A percentile compares a stretch with the other conserved stretches of the same genome.
Conservation (phyloP, 345 rosid species). For the Bruguiera parviflora region DNA sequence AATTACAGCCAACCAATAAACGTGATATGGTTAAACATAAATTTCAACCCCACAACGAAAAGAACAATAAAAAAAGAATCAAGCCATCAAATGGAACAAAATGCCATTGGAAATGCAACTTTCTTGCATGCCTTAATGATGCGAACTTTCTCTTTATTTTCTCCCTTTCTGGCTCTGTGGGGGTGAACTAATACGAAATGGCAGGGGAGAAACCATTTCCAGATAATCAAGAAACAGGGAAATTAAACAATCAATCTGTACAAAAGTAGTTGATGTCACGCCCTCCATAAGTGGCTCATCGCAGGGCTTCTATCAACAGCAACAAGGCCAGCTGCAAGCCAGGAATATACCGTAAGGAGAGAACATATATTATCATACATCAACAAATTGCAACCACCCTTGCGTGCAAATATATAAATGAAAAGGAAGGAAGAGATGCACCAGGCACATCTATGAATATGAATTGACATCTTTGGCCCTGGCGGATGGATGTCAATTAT, state of each 20-base stretch:
- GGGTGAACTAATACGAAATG: background rate
- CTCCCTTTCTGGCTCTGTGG: background rate
- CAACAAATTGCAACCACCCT: background rate
- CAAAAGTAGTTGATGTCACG: background rate
- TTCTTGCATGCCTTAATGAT: background rate
- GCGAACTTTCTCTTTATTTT: too few relatives aligned
- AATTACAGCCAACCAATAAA: constrained; percentile 1
- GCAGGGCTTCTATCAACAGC: background rate
- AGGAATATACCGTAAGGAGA: background rate
- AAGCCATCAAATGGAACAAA: background rate
- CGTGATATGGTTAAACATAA: too few relatives aligned
- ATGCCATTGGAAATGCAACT: background rate
- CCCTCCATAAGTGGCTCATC: background rate
- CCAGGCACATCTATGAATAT: constrained; percentile 46
- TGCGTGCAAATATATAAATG: too few relatives aligned
- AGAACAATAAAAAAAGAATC: background rate
- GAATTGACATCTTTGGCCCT: constrained; percentile 64
- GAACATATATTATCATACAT: background rate
- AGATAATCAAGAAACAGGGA: background rate
- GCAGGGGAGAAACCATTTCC: background rate
- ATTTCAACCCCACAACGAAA: background rate
- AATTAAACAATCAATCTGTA: background rate
- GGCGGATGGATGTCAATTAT: constrained; percentile 55
- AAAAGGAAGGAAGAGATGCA: constrained; percentile 16
- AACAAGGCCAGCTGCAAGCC: background rate